phyloP scores from a whole-genome alignment of 2,329 filamentous ascomycete genomes.

The Colletotrichum sp. region DNA sequence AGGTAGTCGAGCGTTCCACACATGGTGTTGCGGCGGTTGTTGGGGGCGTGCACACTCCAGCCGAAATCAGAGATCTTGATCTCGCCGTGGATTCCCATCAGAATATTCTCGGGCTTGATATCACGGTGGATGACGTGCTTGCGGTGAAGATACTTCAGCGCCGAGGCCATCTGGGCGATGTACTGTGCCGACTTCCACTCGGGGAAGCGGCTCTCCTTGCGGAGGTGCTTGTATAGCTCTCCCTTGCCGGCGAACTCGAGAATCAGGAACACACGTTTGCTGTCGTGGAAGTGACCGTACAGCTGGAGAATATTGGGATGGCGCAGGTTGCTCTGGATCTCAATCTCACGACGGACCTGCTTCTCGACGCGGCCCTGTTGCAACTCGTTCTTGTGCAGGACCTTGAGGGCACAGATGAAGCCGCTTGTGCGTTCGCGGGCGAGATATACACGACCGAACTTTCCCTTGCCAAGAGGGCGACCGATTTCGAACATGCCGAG shows the following conservation, averaged over 20 bases:
- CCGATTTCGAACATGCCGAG: conserved; percentile 95
- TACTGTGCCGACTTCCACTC: conserved; percentile 89
- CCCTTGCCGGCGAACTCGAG: conserved; percentile 86
- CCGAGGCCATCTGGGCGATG: conserved; percentile 89
- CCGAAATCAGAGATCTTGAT: conserved; percentile 99
- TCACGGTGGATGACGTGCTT: conserved; percentile 98
- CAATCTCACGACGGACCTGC: conserved; percentile 85
- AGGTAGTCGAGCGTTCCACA: conserved; percentile 98
- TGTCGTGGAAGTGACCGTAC: conserved; percentile 89
- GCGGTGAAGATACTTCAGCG: conserved; percentile 87
- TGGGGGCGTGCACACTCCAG: conserved; percentile 97
- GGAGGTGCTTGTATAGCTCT: conserved; percentile 86
- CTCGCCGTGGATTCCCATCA: conserved; percentile 95
- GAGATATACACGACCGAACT: conserved; percentile 86
- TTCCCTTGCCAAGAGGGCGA: conserved; percentile 83
- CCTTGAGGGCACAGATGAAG: conserved; percentile 87
- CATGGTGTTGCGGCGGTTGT: conserved; percentile 91
- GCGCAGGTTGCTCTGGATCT: conserved; percentile 86
- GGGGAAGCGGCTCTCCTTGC: conserved; percentile 78
- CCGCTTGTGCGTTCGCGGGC: conserved; percentile 79
- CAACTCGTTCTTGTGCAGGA: conserved; percentile 83
- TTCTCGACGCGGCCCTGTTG: conserved; percentile 81
- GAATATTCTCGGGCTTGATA: conserved; percentile 97
- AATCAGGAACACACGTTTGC: conserved; percentile 85
- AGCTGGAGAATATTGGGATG: conserved; percentile 86